These are phyloP conservation scores for Dichotomopilus funicola DNA, from an alignment of 2,329 filamentous ascomycete species.

Conservation along the genomic window DNA sequence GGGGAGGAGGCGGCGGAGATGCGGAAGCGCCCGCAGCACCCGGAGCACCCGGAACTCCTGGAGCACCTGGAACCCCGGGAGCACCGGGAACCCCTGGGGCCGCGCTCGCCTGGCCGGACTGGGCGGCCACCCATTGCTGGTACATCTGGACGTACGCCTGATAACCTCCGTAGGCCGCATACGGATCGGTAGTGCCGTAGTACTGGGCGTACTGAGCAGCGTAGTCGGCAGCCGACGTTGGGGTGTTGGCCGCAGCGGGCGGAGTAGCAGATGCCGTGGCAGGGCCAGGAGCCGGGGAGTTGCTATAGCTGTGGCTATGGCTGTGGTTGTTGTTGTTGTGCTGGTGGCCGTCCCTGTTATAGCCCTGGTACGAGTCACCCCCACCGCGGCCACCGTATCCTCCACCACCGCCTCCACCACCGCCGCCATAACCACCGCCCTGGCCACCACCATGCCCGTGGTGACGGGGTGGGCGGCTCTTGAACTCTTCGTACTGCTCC, in stretches of 20 bases:
- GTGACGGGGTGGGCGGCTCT: constrained; percentile 66
- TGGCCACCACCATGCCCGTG: constrained; percentile 26
- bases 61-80: constrained; percentile 24
- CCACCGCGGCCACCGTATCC: constrained; percentile 31
- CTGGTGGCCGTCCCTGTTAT: constrained; percentile 29
- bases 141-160: constrained; percentile 68
- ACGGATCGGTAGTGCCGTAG: constrained; percentile 63
- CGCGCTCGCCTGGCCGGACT: constrained; percentile 39
- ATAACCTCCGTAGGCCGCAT: constrained; percentile 87
- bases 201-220: constrained; percentile 79
- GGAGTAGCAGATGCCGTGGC: constrained; percentile 32
- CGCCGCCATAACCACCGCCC: constrained; percentile 28
- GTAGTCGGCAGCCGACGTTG: constrained; percentile 56
- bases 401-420: background rate
- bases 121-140: constrained; percentile 60
- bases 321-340: constrained; percentile 34
- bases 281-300: constrained; percentile 34
- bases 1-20: constrained; percentile 54
- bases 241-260: constrained; percentile 37
- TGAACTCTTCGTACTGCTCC: constrained; percentile 86
- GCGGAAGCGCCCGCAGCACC: constrained; percentile 40
- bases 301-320: constrained; percentile 32
- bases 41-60: constrained; percentile 35
- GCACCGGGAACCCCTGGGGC: constrained; percentile 21
- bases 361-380: constrained; percentile 29